Base-by-base conservation (phyloP, 768 basidiomycete genomes). In the Lactarius indigo region DNA sequence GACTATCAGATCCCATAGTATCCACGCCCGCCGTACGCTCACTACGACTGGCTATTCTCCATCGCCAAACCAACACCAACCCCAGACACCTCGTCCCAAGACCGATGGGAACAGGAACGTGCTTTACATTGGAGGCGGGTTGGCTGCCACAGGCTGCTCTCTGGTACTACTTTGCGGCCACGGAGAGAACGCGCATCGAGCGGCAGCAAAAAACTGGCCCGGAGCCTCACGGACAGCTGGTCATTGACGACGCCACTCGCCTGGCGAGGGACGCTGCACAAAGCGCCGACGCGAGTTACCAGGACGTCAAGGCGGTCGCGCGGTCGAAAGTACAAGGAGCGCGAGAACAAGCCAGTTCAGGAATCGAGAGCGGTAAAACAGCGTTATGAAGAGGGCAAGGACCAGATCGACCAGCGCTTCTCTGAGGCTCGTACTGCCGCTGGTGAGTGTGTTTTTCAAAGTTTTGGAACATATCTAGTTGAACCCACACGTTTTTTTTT, bases 131-230 rank as follows among this genome's bases (percentile, higher is more conserved):
- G 57, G 61, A 15, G 50, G 65, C 23, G 60, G 65, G 23, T 18
- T 62, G n/a, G 65, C 61, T 9, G 65, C 57, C 50, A n/a, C 47
- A 30, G 65, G 61, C n/a, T 1, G 66, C 61, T n/a, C n/a, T 62
- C 56, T 68, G 61, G 65, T 69, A 69, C 59, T 69, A 64, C 57
- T 69, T 67, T 37, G 10, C n/a, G 33, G 26, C 13, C 26, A n/a
- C 17, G 30, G 62, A 67, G 30, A 30, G 7, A 7, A 31, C n/a
- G 12, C 61, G 13, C 61, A 31, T 37, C n/a, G 68, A 60, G 2
- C 33, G 37, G 30, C 41, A 50, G 17, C 28, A 44, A 44, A 55
- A 44, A 44, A 55, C n/a, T 5, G 57, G 41, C 28, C 12, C 10
- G 39, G 57, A n/a, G 33, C 30, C 30, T 57, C 37, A 9, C 12